Conservation (phyloP, 352 stramenopile genomes). For the Globisporangium emineosum region DNA sequence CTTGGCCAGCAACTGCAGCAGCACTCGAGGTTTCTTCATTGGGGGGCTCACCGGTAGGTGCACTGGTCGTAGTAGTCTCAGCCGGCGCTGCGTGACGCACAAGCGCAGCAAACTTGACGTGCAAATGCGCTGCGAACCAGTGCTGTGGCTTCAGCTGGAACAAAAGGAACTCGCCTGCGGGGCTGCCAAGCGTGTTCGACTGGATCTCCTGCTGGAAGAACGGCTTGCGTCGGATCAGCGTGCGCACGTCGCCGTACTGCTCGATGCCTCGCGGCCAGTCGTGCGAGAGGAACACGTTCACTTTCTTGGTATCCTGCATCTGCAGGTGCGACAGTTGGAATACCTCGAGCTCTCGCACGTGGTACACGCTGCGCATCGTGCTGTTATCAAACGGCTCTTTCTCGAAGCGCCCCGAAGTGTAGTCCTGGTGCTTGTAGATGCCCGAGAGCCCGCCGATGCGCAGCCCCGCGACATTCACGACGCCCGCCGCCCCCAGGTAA, state of each 20-base stretch:
- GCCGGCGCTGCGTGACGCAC: conserved; percentile 66
- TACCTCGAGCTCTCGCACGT: conserved; percentile 93
- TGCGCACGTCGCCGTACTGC: conserved; percentile 89
- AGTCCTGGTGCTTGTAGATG: conserved; percentile 90
- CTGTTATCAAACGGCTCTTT: conserved; percentile 61
- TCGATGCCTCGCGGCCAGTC: conserved; percentile 98
- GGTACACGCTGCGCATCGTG: conserved; percentile 94
- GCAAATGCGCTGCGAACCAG: conserved; percentile 98
- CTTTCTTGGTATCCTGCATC: conserved; percentile 30
- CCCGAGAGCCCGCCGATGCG: conserved; percentile 92
- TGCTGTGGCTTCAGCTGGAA: conserved; percentile 89
- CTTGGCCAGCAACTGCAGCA: neutral
- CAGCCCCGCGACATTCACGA: conserved; percentile 80
- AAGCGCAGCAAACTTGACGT: conserved; percentile 98
- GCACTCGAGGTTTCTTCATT: neutral
- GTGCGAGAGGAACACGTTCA: conserved; percentile 96
- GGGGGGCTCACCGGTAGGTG: neutral
- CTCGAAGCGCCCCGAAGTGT: conserved; percentile 73
- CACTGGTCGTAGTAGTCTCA: neutral
- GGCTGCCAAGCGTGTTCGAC: conserved; percentile 92
- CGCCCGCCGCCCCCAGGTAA: conserved; percentile 89
- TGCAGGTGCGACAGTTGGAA: conserved; percentile 88
- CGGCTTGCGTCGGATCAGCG: conserved; percentile 91
- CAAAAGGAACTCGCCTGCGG: conserved; percentile 91
- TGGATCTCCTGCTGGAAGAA: conserved; percentile 96